phyloP scores from a whole-genome alignment of 768 basidiomycete species.

The Hydnum rufescens region DNA sequence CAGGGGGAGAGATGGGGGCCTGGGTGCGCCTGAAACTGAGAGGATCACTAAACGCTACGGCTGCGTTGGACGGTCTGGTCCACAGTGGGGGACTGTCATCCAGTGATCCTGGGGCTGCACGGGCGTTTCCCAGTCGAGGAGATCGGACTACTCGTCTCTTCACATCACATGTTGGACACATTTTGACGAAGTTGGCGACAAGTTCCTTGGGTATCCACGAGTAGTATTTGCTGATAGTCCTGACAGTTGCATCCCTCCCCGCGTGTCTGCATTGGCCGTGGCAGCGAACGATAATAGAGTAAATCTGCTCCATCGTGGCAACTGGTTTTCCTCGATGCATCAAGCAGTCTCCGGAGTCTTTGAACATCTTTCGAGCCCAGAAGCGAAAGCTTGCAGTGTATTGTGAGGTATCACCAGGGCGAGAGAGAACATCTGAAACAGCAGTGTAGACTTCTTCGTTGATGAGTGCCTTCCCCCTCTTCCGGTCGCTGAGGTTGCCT shows the following conservation, averaged over 20 bases:
- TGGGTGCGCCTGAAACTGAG: no score
- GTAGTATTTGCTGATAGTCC: conserved; percentile 44
- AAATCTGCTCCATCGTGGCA: conserved; percentile 58
- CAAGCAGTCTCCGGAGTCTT: conserved; percentile 10
- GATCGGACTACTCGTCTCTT: not conserved
- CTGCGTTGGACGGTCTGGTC: no score
- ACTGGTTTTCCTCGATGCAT: conserved; percentile 55
- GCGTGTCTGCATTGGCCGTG: conserved; percentile 24
- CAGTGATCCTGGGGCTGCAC: no score
- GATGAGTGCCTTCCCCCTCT: conserved; percentile 52
- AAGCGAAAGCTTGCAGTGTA: conserved; percentile 43
- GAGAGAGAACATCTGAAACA: conserved; percentile 46
- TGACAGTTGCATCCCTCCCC: conserved; percentile 50
- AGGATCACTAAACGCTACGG: no score
- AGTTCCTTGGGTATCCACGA: conserved; percentile 77
- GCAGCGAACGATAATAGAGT: conserved; percentile 54
- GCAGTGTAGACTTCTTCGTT: conserved; percentile 48
- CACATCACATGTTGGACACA: conserved; percentile 47
- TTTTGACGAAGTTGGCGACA: conserved; percentile 55
- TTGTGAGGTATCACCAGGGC: conserved; percentile 27
- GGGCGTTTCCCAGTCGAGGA: no score
- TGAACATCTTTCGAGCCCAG: conserved; percentile 72
- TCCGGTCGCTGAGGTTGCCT: conserved; percentile 33
- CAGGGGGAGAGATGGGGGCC: no score
- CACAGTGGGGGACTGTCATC: no score